Base-by-base conservation (phyloP, 805 yeast genomes). In the Hanseniaspora mollemarum region DNA sequence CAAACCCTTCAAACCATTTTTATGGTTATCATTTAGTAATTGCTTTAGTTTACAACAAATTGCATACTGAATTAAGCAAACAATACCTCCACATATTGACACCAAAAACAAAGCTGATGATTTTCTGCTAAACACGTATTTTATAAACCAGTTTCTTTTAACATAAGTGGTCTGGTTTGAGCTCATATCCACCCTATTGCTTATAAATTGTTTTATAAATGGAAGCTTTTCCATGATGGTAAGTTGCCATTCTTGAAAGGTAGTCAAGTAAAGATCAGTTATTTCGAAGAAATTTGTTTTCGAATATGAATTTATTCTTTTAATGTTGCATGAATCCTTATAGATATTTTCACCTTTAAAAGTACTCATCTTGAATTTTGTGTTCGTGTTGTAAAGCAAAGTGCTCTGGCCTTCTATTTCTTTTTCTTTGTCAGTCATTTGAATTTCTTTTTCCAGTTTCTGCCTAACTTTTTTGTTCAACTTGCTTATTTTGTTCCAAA, bases 51-150 rank as follows among this genome's bases (percentile, higher is more conserved):
- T 53, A 2, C 58, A 52, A 2, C 83, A 56, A 0, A 85, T 58
- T 2, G 72, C 58, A 26, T 64, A 71, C 62, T 87, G 94, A 1
- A 80, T 59, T 1, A 71, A 48, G 16, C 80, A 75, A 1, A 78
- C 62, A 0, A 75, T 12, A 0, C 83, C 49, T 0, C 92, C 92
- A 15, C 75, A 65, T 0, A 80, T 4, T 0, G 82, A 83, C 0
- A 85, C 55, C 1, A 74, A 62, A 1, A 85, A 59, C 0, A 80
- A 58, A 0, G 72, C 57, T 1, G 73, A 51, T 0, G 88, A 75
- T 12, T 76, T 70, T 2, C 71, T 65, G 1, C 87, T 74, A 1
- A 76, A 61, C n/a, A 73, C 56, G 60, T 81, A 71, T 2, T 70
- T 57, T 2, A 63, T 53, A 1, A 68, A 46, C 74, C 74, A 71